phyloP scores from a whole-genome alignment of 2,329 filamentous ascomycete genomes.

The Westerdykella aurantiaca region DNA sequence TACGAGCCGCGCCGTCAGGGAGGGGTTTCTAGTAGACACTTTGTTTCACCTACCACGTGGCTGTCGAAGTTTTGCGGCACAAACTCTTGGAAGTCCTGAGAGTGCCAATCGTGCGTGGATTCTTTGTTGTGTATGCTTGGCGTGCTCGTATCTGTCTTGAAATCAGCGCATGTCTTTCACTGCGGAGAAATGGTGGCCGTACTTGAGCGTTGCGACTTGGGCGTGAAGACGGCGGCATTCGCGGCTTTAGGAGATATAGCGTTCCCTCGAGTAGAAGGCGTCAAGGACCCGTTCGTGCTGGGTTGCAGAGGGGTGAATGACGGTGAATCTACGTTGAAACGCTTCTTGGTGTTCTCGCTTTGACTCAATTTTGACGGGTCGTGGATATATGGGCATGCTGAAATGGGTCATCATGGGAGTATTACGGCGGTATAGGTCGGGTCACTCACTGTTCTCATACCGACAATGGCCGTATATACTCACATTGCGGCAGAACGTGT shows the following conservation, averaged over 20 bases:
- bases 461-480: conserved; percentile 90
- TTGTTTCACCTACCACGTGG: conserved; percentile 42
- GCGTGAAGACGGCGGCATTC: conserved; percentile 82
- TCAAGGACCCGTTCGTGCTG: conserved; percentile 41
- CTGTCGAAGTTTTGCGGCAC: conserved; percentile 52
- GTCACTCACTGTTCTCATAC: conserved; percentile 67
- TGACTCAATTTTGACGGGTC: conserved; percentile 61
- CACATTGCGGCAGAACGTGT: conserved; percentile 87
- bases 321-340: conserved; percentile 91
- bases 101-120: conserved; percentile 44
- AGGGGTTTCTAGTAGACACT: neutral
- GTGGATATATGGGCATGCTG: conserved; percentile 76
- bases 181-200: conserved; percentile 20
- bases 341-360: conserved; percentile 58
- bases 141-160: conserved; percentile 35
- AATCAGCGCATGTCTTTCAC: conserved; percentile 2
- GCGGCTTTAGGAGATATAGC: conserved; percentile 84
- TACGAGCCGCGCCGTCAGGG: neutral
- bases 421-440: conserved; percentile 3
- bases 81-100: conserved; percentile 48
- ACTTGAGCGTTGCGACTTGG: conserved; percentile 49
- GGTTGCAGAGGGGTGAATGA: conserved; percentile 74
- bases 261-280: conserved; percentile 57
- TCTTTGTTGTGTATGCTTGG: conserved; percentile 44
- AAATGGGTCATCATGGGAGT: conserved; percentile 15